Conservation (phyloP, 2,329 filamentous ascomycete species). For the Fusarium robinianum region DNA sequence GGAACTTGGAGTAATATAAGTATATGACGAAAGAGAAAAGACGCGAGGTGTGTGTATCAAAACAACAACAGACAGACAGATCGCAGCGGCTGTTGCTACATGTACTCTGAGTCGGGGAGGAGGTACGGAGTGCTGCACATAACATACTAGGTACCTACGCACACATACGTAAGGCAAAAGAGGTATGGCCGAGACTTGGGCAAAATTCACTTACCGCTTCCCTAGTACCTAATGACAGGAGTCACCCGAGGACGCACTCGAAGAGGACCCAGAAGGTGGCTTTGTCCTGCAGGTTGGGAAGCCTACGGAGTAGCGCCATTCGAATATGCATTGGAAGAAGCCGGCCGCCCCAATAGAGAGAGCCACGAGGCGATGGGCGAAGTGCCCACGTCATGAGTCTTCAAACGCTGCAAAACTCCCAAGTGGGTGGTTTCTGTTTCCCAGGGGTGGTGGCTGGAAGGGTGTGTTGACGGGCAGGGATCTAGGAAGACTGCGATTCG, state of each 20-base stretch:
- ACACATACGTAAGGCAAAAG: no score
- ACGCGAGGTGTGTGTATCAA: conserved; percentile 18
- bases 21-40: conserved; percentile 25
- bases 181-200: not conserved
- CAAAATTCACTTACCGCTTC: conserved; percentile 35
- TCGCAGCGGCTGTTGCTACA: no score
- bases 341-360: conserved; percentile 31
- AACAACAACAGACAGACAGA: conserved; percentile 12
- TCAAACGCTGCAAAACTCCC: conserved; percentile 11
- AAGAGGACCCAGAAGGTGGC: conserved; percentile 21
- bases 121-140: no score
- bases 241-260: conserved; percentile 7
- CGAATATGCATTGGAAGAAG: no score
- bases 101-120: no score
- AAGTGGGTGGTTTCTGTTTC: conserved; percentile 8
- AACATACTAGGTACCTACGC: no score
- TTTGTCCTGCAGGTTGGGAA: conserved; percentile 30
- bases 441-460: conserved; percentile 3
- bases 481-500: conserved; percentile 12
- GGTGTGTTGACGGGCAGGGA: conserved; percentile 24
- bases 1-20: conserved; percentile 6
- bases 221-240: conserved; percentile 16
- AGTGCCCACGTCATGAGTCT: conserved; percentile 35
- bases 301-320: conserved; percentile 20
- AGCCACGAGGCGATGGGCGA: conserved; percentile 26